These are phyloP conservation scores for Saccharomyces hybrid DNA, from an alignment of 1,139 yeast genomes.

Conservation along the genomic window DNA sequence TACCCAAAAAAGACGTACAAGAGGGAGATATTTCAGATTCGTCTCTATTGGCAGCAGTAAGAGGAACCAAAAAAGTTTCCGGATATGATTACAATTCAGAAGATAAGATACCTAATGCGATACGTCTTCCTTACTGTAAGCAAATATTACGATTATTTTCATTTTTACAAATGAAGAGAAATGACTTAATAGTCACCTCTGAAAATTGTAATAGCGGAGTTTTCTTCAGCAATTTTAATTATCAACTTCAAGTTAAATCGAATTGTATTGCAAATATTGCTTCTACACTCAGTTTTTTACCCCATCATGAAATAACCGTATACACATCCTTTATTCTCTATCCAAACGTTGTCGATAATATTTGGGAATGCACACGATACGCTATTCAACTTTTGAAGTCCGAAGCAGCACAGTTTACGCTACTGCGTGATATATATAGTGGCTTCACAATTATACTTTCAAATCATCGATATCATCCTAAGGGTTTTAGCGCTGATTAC, in stretches of 20 bases:
- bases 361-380: neutral
- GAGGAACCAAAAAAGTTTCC: neutral
- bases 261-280: neutral
- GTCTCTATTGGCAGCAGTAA: too few relatives aligned
- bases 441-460: neutral
- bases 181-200: neutral
- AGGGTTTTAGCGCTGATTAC: neutral
- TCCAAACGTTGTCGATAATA: neutral
- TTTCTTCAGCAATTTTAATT: neutral
- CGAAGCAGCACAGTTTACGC: neutral
- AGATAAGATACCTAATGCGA: neutral
- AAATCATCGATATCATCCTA: neutral
- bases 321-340: neutral
- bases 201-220: neutral
- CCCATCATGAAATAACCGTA: neutral
- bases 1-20: neutral
- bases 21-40: neutral
- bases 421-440: neutral
- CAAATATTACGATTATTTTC: neutral
- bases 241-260: neutral
- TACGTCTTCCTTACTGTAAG: neutral
- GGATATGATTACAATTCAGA: neutral
- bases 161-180: neutral
- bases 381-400: neutral
- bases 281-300: neutral